Base-by-base conservation (phyloP, 2,329 filamentous ascomycete genomes). In the Colletotrichum siamense region DNA sequence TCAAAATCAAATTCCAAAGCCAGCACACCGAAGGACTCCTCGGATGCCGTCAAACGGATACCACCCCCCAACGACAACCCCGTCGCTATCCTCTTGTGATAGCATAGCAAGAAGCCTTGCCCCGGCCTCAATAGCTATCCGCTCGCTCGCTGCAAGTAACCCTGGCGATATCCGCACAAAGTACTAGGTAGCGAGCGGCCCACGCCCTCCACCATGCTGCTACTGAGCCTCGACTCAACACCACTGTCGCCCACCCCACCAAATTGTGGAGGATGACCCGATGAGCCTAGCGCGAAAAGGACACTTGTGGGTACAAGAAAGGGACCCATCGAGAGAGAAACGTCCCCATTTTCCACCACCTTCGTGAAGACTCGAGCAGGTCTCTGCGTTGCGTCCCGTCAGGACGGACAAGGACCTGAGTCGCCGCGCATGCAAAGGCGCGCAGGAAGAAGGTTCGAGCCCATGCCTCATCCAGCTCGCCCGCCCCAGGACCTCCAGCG, bases 371-470 rank as follows among this genome's bases (percentile, higher is more conserved):
- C 10, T 32, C 57, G 52, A 16, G 55, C 36, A 57, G 36, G 24
- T 44, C 24, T 44, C 44, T 61, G 52, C 49, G 18, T 63, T 52
- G 62, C 55, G 22, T 63, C 71, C 22, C 34, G 34, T 76, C 64
- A 64, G 44, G 13, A 49, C 44, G 39, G 73, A 73, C 64, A 34
- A 57, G 64, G 52, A 64, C 30, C 73, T 76, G 73, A 76, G n/a
- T 76, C 70, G 70, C 57, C 63, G 63, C 64, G 71, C 44, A 22
- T 70, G 59, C 59, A 65, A 32, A 49, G 63, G 64, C 59, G 30
- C 18, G 39, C 39, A 62, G 68, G n/a, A 76, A 76, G 44, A 73
- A 64, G 52, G 69, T 73, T 73, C 66, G 34, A 69, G 64, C 34
- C 70, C 63, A 64, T 69, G 57, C 64, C 70, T 67, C 57, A 69